These are phyloP conservation scores for Pilasporangium apinafurcum DNA, from an alignment of 352 stramenopile species.

Conservation along the genomic window DNA sequence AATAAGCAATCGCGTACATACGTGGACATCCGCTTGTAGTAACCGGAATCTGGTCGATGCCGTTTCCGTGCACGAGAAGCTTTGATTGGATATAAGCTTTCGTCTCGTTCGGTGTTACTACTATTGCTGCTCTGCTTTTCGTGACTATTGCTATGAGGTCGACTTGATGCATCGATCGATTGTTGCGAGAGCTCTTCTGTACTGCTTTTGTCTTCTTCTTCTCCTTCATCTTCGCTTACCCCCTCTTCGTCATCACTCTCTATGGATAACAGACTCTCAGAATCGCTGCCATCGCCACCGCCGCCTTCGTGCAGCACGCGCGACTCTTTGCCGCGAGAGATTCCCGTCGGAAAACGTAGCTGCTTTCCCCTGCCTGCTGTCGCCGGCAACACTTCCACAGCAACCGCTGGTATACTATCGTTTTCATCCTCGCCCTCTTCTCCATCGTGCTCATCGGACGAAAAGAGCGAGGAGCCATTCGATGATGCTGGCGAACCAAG, in stretches of 20 bases:
- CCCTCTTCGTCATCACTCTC: slow-evolving; percentile 59
- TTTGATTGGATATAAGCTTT: slow-evolving; percentile 60
- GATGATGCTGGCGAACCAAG: slow-evolving; percentile 17
- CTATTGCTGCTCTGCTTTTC: slow-evolving; percentile 10
- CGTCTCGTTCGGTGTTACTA: slow-evolving; percentile 2
- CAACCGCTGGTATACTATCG: slow-evolving; percentile 14
- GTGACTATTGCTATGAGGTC: too few species aligned
- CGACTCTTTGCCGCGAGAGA: slow-evolving; percentile 70
- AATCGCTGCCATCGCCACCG: slow-evolving; percentile 42
- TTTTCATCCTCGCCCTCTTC: slow-evolving; percentile 8
- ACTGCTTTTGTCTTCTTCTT: slow-evolving; percentile 32
- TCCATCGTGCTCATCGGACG: slow-evolving; percentile 19
- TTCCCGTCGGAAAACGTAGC: slow-evolving; percentile 59
- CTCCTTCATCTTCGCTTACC: too few species aligned
- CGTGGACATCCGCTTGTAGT: slow-evolving; percentile 83
- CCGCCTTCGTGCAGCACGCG: slow-evolving; percentile 35
- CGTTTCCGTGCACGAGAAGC: slow-evolving; percentile 66
- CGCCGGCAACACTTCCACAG: slow-evolving; percentile 65
- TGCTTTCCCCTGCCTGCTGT: slow-evolving; percentile 73
- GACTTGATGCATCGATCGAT: too few species aligned
- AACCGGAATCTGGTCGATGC: slow-evolving; percentile 73
- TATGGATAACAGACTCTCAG: slow-evolving; percentile 67
- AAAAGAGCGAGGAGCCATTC: slow-evolving; percentile 17
- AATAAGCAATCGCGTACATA: slow-evolving; percentile 80
- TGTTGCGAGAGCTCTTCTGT: not conserved